Base-by-base conservation (phyloP, 2,329 filamentous ascomycete species). In the Macrophomina phaseolina region DNA sequence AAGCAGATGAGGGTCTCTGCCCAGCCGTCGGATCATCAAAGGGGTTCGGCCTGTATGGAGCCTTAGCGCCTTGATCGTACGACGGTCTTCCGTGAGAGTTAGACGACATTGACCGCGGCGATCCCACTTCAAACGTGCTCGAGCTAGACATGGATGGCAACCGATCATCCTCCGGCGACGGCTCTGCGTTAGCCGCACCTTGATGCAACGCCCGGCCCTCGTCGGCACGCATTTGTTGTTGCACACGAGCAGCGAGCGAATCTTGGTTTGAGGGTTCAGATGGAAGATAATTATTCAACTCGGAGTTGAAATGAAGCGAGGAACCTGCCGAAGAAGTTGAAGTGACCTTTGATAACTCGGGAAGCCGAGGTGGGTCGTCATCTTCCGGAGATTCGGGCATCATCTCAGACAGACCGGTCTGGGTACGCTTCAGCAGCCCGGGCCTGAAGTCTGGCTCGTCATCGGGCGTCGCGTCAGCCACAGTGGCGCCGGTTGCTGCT, bases 371-470 rank as follows among this genome's bases (percentile, higher is more conserved):
- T 86, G 86, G 18, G 81, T 81, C 73, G 86, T 71, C 71, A 42
- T 73, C 70, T 58, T 72, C 70, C 3, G 70, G 68, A 53, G 48
- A 63, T 46, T 71, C 69, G 46, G 69, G 70, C 8, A 45, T 69
- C 28, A 72, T 65, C 36, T 72, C 71, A 48, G 72, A 73, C 69
- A 76, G 76, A 23, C 87, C 87, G 0, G 89, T 90, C 75, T 87
- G 86, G 1, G 84, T 85, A 48, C 88, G 82, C 67, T 82, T 81
- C 90, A 78, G 5, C 85, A 81, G 40, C 81, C 82, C 1, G 87
- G 64, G 64, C 36, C 53, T 55, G 46, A 66, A 66, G 18, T 66
- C 64, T 66, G 66, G 49, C 73, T 77, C 77, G 51, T 75, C 66
- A 69, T 76, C 78, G 18, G 73, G 73, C 14, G 73, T 69, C 3